Conservation (phyloP, 495 filamentous ascomycete species). For the Aspergillus steynii region DNA sequence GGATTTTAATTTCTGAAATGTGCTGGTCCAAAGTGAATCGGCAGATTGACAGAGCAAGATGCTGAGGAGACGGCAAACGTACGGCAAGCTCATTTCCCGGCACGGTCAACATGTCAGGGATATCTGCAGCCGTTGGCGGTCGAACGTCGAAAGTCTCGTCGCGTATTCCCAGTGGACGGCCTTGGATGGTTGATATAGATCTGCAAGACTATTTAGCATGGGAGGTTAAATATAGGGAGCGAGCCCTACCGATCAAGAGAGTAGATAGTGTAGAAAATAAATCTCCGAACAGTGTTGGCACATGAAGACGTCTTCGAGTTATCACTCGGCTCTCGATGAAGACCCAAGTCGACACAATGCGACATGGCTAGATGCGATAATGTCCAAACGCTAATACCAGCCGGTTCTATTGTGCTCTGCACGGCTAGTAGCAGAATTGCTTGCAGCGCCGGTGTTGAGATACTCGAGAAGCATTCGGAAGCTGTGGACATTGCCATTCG, state of each 20-base stretch:
- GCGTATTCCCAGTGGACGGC: conserved; percentile 29
- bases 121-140: conserved; percentile 13
- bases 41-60: conserved; percentile 17
- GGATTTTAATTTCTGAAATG: conserved; percentile 29
- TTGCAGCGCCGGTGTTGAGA: conserved; percentile 23
- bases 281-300: conserved; percentile 13
- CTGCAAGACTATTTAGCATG: conserved; percentile 1
- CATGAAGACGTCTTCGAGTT: conserved; percentile 3
- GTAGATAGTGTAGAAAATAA: conserved; percentile 27
- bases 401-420: conserved; percentile 22
- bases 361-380: conserved; percentile 27
- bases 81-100: neutral
- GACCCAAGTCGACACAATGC: conserved; percentile 26
- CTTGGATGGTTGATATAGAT: conserved; percentile 28
- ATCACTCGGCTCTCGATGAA: conserved; percentile 24
- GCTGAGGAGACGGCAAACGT: conserved; percentile 5
- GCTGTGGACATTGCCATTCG: conserved; percentile 22
- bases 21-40: conserved; percentile 22
- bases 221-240: too few species aligned
- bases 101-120: neutral
- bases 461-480: conserved; percentile 22
- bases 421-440: conserved; percentile 20
- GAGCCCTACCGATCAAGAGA: conserved; percentile 22
- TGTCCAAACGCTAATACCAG: conserved; percentile 28
- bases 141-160: conserved; percentile 28